Percentiles rank a stretch among this genome's conserved stretches.
phyloP scores from a whole-genome alignment of 1,284 basidiomycete species.

The Marasmius tenuissimus region DNA sequence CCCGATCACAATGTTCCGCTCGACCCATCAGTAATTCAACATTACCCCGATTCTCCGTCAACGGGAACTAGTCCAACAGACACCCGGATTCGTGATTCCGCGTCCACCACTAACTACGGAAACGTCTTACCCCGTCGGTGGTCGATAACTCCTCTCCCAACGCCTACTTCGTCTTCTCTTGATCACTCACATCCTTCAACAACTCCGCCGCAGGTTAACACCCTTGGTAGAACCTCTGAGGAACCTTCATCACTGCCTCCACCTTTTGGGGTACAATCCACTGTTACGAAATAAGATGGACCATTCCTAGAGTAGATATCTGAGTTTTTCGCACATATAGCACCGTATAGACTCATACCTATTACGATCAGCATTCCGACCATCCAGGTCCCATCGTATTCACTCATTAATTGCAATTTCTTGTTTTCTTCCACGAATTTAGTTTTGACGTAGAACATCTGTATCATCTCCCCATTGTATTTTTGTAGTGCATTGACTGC shows the following conservation, averaged over 20 bases:
- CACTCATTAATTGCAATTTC: too few relatives aligned
- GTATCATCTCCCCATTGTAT: background rate
- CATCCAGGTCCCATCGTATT: too few relatives aligned
- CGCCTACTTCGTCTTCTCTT: slow-evolving; percentile 13
- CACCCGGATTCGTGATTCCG: slow-evolving; percentile 24
- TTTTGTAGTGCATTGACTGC: background rate
- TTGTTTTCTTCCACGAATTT: too few relatives aligned
- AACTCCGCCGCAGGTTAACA: background rate
- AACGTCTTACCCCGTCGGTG: slow-evolving; percentile 43
- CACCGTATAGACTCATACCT: background rate
- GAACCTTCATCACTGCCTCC: background rate
- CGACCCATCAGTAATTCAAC: slow-evolving; percentile 39
- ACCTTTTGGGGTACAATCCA: background rate
- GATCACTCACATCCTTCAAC: slow-evolving; percentile 7
- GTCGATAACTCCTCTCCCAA: slow-evolving; percentile 31
- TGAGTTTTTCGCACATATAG: background rate
- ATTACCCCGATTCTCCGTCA: slow-evolving; percentile 44
- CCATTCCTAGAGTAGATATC: background rate
- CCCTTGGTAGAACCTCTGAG: slow-evolving; percentile 13
- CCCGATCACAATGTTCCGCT: slow-evolving; percentile 46
- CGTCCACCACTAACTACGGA: slow-evolving; percentile 37
- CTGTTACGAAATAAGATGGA: background rate
- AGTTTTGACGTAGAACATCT: background rate
- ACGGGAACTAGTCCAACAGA: slow-evolving; percentile 21
- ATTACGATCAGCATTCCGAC: background rate